Evolutionary conservation across 108 stramenopile species (phyloP).

Genomic region (Nitzschia inconspicua): DNA sequence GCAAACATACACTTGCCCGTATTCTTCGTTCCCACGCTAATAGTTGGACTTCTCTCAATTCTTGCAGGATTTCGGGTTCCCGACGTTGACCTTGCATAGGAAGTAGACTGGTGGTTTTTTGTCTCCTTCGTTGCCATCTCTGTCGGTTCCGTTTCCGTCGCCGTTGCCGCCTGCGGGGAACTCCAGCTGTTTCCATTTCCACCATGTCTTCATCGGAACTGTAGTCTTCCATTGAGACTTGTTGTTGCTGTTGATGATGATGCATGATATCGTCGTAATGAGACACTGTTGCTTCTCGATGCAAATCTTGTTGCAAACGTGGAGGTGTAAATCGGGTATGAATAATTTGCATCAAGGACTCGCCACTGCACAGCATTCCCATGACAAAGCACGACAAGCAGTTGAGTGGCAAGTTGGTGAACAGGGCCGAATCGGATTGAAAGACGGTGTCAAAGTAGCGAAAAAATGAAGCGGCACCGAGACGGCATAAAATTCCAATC

Average conservation of each 20-base stretch:
- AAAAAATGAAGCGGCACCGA: slow-evolving; percentile 65
- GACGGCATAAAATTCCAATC: slow-evolving; percentile 68
- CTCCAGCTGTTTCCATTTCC: neutral
- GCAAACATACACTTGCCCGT: slow-evolving; percentile 57
- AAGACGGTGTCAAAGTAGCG: slow-evolving; percentile 61
- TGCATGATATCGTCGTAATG: neutral
- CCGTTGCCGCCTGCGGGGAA: neutral
- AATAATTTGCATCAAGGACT: slow-evolving; percentile 50
- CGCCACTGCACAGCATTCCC: slow-evolving; percentile 73
- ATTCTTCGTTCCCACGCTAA: slow-evolving; percentile 72
- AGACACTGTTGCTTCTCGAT: neutral
- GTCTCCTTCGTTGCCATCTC: slow-evolving; percentile 4
- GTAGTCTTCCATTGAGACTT: neutral
- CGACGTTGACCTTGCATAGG: neutral
- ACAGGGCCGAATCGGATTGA: slow-evolving; percentile 53
- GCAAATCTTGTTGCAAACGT: slow-evolving; percentile 32
- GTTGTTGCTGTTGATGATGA: neutral
- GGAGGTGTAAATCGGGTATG: slow-evolving; percentile 43
- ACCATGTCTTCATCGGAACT: slow-evolving; percentile 4
- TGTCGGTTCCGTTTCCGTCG: neutral
- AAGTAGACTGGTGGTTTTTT: neutral
- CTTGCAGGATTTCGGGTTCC: slow-evolving; percentile 22
- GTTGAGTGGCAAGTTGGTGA: slow-evolving; percentile 76
- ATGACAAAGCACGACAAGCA: slow-evolving; percentile 71
- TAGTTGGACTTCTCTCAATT: slow-evolving; percentile 74